These are phyloP conservation scores for Rhizophora apiculata DNA, from an alignment of 345 rosid genomes.

Conservation along the genomic window DNA sequence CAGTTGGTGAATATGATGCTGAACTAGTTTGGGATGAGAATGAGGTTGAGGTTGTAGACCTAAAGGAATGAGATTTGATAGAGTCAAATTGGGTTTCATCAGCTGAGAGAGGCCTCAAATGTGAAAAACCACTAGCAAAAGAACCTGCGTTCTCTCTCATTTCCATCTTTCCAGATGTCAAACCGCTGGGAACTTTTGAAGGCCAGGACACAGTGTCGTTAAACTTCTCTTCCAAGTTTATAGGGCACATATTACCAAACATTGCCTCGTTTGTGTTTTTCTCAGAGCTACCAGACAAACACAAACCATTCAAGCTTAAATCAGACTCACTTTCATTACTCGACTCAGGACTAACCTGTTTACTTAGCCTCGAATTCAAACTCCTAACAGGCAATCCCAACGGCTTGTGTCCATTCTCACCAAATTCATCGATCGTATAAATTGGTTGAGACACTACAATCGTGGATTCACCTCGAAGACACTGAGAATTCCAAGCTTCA, in stretches of 20 bases:
- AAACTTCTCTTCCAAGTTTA: constrained; percentile 34
- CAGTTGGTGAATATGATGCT: constrained; percentile 35
- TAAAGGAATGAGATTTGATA: constrained; percentile 39
- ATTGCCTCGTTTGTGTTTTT: constrained; percentile 20
- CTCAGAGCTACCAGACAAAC: constrained; percentile 14
- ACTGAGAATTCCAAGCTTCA: constrained; percentile 65
- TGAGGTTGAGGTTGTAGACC: constrained; percentile 36
- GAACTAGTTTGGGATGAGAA: constrained; percentile 45
- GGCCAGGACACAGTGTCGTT: constrained; percentile 30
- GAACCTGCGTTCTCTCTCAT: constrained; percentile 24
- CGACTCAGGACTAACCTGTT: constrained; percentile 18
- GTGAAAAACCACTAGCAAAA: constrained; percentile 22
- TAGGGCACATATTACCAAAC: constrained; percentile 31
- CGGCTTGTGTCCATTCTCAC: constrained; percentile 31
- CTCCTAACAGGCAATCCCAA: constrained; percentile 84
- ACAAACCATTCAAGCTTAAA: constrained; percentile 21
- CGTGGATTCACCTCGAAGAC: constrained; percentile 48
- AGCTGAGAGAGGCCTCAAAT: constrained; percentile 55
- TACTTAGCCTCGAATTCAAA: constrained; percentile 39
- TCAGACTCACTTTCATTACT: constrained; percentile 36
- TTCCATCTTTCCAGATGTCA: constrained; percentile 44
- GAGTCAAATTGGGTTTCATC: constrained; percentile 54
- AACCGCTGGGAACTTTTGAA: constrained; percentile 41
- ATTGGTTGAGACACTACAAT: constrained; percentile 53
- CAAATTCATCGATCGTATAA: constrained; percentile 35